Conservation (phyloP, 257 asterid species). For the Forsythia suspensa region DNA sequence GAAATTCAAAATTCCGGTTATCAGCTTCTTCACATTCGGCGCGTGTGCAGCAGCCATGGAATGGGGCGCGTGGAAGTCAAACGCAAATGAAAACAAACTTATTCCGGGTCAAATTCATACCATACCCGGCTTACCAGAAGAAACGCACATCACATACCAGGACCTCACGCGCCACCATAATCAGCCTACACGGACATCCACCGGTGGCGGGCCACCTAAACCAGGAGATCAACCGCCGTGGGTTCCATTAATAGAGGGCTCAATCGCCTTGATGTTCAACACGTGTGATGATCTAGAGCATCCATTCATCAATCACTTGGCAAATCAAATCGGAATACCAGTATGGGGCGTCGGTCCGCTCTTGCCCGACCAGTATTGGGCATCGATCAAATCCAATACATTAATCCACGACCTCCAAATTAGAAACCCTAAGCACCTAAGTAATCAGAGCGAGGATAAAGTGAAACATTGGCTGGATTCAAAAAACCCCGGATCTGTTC, state of each 20-base stretch:
- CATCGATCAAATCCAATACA: conserved; percentile 16
- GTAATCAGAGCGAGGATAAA: conserved; percentile 37
- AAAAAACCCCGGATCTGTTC: conserved; percentile 31
- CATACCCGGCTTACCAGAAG: conserved; percentile 32
- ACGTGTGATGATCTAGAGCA: conserved; percentile 41
- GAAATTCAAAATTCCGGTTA: conserved; percentile 30
- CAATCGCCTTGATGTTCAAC: conserved; percentile 40
- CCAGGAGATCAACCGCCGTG: conserved; percentile 35
- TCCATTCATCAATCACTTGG: conserved; percentile 32
- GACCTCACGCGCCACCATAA: conserved; percentile 18
- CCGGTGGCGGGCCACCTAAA: conserved; percentile 27
- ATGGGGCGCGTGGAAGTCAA: conserved; percentile 40
- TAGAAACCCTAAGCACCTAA: conserved; percentile 29
- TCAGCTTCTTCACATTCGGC: conserved; percentile 40
- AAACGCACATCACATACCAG: conserved; percentile 18
- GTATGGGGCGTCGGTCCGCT: conserved; percentile 49
- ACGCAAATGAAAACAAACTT: background rate
- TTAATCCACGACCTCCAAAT: conserved; percentile 25
- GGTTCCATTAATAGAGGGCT: conserved; percentile 37
- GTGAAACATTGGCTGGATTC: conserved; percentile 39
- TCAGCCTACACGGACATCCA: background rate
- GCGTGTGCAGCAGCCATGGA: conserved; percentile 44
- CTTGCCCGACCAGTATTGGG: conserved; percentile 38
- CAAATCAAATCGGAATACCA: conserved; percentile 29
- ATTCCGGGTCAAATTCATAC: conserved; percentile 30